Evolutionary conservation across 2,329 filamentous ascomycete species (phyloP), one percentile per base, ranked within the genome.

Genomic region (Zymoseptoria ardabiliae): DNA sequence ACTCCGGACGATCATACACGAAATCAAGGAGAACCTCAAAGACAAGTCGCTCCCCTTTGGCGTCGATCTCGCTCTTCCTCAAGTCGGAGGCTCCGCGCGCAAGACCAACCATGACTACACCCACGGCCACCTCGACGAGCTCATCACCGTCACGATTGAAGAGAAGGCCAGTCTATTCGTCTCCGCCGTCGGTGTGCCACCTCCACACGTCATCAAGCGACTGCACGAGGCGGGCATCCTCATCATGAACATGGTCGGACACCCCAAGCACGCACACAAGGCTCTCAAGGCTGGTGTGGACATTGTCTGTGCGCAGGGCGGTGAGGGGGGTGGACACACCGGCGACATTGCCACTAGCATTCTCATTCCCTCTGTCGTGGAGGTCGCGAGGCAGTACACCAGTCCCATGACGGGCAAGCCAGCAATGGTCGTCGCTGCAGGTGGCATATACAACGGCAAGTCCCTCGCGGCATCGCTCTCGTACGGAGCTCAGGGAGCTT

Each of bases 91-190:
- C 49, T 80, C 77, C 35, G 93, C 93, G 6, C 85, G 93, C 65
- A 89, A 89, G 74, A 97, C 93, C 3, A 97, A 97, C 77, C 90
- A 96, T 76, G 93, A 97, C 75, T 97, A 97, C 79, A 97, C 93
- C 0, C 82, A 88, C 66, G 93, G 93, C 50, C 88, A 91, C 73
- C 83, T 97, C 17, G 89, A 95, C 72, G 88, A 95, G 74, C 81
- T 97, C 35, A 88, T 97, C 65, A 88, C 91, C 68, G 90, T 97
- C 50, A 90, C 88, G 2, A 90, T 97, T 67, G 85, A 87, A 68
- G 88, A 89, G 66, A 88, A 90, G n/a, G 90, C 93, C 7, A 85
- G 81, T 71, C 77, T 97, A 54, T 97, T 97, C 71, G 91, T 97
- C 50, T 86, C 82, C 56, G 93, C 93, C 1, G 91, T 97, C 0